Evolutionary conservation across 129 eudicot species (phyloP).

Genomic region (Solidago caesia): DNA sequence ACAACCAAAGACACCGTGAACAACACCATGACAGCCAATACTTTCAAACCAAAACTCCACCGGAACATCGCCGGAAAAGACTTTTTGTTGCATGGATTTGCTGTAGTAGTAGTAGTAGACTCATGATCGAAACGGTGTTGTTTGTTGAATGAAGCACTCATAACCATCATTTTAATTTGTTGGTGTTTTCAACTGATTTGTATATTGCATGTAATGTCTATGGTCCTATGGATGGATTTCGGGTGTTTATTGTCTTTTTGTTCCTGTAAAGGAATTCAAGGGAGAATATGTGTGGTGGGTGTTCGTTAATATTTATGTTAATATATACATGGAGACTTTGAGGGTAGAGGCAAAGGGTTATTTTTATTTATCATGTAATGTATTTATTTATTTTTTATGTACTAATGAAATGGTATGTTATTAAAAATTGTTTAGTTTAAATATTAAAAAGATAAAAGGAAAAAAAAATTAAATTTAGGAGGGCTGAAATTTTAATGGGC

Average conservation of each 20-base stretch:
- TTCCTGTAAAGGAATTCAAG: not conserved
- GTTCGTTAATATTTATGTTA: not conserved
- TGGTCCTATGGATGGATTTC: not conserved
- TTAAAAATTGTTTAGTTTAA: no score
- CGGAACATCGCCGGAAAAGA: constrained; percentile 14
- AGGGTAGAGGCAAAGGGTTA: not conserved
- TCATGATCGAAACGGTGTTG: constrained; percentile 12
- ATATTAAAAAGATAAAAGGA: no score
- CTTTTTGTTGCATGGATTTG: constrained; percentile 6
- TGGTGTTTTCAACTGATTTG: constrained; percentile 1
- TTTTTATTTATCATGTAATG: no score
- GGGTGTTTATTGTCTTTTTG: not conserved
- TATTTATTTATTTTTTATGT: no score
- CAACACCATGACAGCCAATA: constrained; percentile 23
- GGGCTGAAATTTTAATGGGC: no score
- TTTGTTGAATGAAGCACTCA: constrained; percentile 24
- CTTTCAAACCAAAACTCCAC: constrained; percentile 30
- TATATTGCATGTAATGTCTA: constrained; percentile 14
- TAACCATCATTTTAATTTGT: constrained; percentile 28
- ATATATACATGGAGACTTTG: not conserved
- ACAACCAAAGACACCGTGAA: constrained; percentile 20
- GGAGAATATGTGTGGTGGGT: not conserved
- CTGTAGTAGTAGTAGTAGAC: not conserved
- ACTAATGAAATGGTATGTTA: no score
- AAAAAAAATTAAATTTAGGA: no score